phyloP scores from a whole-genome alignment of 352 stramenopile genomes.

The Phytophthora europaea region DNA sequence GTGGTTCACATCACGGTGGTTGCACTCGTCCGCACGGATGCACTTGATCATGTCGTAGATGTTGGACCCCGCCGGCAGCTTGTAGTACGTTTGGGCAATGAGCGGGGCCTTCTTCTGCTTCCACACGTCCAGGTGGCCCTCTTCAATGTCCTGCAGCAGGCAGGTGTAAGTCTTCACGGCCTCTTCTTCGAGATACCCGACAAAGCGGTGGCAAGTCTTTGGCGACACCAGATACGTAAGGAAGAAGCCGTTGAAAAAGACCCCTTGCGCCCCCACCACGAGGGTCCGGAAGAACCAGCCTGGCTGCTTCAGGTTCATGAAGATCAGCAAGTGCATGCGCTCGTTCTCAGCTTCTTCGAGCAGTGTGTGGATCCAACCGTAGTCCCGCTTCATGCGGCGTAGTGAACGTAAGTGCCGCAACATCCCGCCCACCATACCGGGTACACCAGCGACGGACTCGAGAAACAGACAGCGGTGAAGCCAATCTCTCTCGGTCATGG shows the following conservation, averaged over 20 bases:
- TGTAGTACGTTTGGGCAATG: slow-evolving; percentile 91
- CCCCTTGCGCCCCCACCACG: slow-evolving; percentile 87
- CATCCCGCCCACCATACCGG: slow-evolving; percentile 82
- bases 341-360: slow-evolving; percentile 95
- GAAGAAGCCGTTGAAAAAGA: slow-evolving; percentile 91
- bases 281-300: slow-evolving; percentile 75
- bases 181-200: slow-evolving; percentile 94
- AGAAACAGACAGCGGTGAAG: slow-evolving; percentile 79
- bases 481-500: slow-evolving; percentile 76
- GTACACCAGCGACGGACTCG: slow-evolving; percentile 80
- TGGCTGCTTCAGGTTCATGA: slow-evolving; percentile 90
- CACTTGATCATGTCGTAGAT: slow-evolving; percentile 88
- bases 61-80: slow-evolving; percentile 70
- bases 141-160: slow-evolving; percentile 90
- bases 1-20: slow-evolving; percentile 92
- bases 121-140: slow-evolving; percentile 79
- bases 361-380: slow-evolving; percentile 93
- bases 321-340: slow-evolving; percentile 94
- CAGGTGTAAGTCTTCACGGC: slow-evolving; percentile 93
- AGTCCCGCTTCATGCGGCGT: slow-evolving; percentile 86
- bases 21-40: slow-evolving; percentile 88
- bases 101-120: slow-evolving; percentile 59
- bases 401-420: slow-evolving; percentile 87
- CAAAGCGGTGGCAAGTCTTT: slow-evolving; percentile 90
- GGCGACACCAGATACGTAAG: slow-evolving; percentile 90